A percentile compares a stretch with the other conserved stretches of the same genome.
These are phyloP conservation scores for Globisporangium iwayamae DNA, from an alignment of 352 stramenopile genomes.

Conservation along the genomic window DNA sequence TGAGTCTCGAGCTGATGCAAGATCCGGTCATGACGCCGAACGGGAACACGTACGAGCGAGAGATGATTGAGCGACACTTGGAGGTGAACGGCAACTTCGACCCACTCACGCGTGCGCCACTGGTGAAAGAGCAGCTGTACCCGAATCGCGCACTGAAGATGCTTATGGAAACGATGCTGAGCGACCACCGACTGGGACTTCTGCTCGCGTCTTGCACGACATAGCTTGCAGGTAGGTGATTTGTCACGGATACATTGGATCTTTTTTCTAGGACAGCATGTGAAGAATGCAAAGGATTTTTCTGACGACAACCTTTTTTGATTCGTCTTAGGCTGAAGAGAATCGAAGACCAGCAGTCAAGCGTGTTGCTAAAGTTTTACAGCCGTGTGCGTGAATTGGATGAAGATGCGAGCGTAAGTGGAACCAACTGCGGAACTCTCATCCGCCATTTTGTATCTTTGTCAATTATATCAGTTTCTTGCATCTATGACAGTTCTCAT, in stretches of 20 bases:
- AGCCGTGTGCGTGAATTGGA: not conserved
- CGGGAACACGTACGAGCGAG: conserved; percentile 72
- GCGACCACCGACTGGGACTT: conserved; percentile 52
- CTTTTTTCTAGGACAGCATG: not conserved
- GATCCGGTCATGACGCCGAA: conserved; percentile 70
- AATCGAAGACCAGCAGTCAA: not conserved
- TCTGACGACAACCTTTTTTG: too few species aligned
- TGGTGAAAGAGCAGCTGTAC: conserved; percentile 58
- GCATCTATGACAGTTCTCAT: not conserved
- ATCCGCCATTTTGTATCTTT: not conserved
- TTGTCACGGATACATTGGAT: not conserved
- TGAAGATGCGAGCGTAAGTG: conserved; percentile 1
- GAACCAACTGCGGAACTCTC: not conserved
- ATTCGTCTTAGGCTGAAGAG: not conserved
- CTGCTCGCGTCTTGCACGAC: conserved; percentile 33
- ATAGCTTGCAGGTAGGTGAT: not conserved
- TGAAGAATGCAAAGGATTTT: not conserved
- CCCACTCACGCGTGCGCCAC: conserved; percentile 50
- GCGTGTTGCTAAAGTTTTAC: not conserved
- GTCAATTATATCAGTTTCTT: not conserved
- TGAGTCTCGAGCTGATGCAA: conserved; percentile 78
- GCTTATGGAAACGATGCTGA: conserved; percentile 69
- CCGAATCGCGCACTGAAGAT: conserved; percentile 69
- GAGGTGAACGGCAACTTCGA: conserved; percentile 74
- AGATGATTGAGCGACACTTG: conserved; percentile 75